Base-by-base conservation (phyloP, 805 yeast species). In the Torulaspora gathmanii region DNA sequence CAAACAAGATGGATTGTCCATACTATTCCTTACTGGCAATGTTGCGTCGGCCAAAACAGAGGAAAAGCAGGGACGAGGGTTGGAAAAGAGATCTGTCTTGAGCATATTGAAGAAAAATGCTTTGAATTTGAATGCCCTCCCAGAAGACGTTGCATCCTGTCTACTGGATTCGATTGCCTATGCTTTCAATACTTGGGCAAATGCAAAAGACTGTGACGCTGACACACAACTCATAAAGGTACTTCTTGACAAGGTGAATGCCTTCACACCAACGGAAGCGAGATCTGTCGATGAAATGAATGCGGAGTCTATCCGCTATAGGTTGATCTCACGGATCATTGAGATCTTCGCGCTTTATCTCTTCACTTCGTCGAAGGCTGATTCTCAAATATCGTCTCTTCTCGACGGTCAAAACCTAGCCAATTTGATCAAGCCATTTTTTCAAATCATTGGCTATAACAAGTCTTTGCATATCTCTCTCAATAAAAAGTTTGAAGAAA, bases 131-230 rank as follows among this genome's bases (percentile, higher is more conserved):
- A 72, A 75, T 9, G 63, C 70, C 38, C 75, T 76, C 42, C 87
- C 91, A 1, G 74, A 79, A 42, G 70, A 77, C 13, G 80, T 82
- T n/a, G 76, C 83, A 19, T 74, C 82, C 17, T 82, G 82, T 50
- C 64, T 88, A 19, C 71, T 86, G 16, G 89, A 85, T 60, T 80
- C 95, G 0, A 72, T 89, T 22, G 76, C 93, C 0, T 68, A 77
- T 39, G 89, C 95, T 0, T 78, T 82, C 55, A 86, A 85, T 59
- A 77, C 87, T 0, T 86, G 95, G 95, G 78, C 83, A 0, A 73
- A 82, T 1, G 77, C 79, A 0, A 74, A 78, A 41, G 76, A 78
- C 35, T 76, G 72, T 5, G 69, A 69, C 27, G 61, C 70, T 5
- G 87, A 82, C 54, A 56, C 56, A 2, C 56, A 54, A 17, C 68